phyloP scores from a whole-genome alignment of 805 yeast species.

The Pichia eremophila region DNA sequence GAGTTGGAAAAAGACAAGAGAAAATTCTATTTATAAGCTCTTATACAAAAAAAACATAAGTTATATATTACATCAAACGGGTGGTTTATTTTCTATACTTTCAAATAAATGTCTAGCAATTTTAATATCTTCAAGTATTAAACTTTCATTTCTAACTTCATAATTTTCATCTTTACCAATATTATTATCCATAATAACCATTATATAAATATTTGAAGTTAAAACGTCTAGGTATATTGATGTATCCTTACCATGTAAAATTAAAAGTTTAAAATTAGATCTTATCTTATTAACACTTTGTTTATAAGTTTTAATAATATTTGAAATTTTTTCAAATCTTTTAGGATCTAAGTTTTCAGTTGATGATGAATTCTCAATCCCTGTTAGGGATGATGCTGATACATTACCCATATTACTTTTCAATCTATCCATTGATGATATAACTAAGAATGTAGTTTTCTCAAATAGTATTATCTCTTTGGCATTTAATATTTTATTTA shows the following conservation, averaged over 20 bases:
- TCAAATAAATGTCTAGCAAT: conserved; percentile 27
- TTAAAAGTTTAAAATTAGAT: conserved; percentile 70
- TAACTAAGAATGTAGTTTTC: conserved; percentile 81
- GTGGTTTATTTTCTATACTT: conserved; percentile 17
- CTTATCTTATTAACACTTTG: conserved; percentile 84
- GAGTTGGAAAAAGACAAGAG: conserved; percentile 96
- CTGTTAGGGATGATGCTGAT: background rate
- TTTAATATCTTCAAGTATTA: conserved; percentile 27
- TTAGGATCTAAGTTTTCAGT: conserved; percentile 61
- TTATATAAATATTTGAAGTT: conserved; percentile 29
- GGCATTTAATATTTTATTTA: conserved; percentile 69
- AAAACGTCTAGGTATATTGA: conserved; percentile 28
- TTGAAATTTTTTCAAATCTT: conserved; percentile 87
- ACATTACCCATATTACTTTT: conserved; percentile 1
- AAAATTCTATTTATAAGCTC: conserved; percentile 71
- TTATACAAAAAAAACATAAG: no score
- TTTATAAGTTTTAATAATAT: conserved; percentile 87
- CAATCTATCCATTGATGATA: conserved; percentile 43
- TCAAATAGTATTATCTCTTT: conserved; percentile 89
- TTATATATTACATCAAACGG: no score
- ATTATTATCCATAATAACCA: conserved; percentile 27
- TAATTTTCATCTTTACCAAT: conserved; percentile 8
- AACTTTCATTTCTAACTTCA: conserved; percentile 25
- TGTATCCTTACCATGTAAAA: conserved; percentile 45
- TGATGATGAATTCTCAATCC: background rate